These are phyloP conservation scores for Calocera viscosa DNA, from an alignment of 768 basidiomycete species.

Conservation along the genomic window DNA sequence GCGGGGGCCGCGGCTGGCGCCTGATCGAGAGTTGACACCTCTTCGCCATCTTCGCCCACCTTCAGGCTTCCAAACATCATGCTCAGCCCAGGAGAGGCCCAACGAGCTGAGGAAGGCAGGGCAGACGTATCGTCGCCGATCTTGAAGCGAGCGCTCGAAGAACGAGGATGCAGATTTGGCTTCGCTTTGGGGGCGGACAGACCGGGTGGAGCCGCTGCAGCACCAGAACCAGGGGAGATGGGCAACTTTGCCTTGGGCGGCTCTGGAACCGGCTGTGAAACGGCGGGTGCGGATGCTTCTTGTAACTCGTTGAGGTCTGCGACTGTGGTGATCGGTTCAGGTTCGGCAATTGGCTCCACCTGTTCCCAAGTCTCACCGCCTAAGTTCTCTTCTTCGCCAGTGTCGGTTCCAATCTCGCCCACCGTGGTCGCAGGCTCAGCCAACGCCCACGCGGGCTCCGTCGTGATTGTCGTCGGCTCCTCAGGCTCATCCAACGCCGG, in stretches of 20 bases:
- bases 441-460: conserved; percentile 3
- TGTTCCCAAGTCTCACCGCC: conserved; percentile 2
- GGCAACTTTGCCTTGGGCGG: not conserved
- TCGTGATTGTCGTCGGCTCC: not conserved
- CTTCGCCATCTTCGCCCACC: not conserved
- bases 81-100: not conserved
- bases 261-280: not conserved
- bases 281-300: not conserved
- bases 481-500: not conserved
- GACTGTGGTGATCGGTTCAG: not conserved
- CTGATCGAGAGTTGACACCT: not conserved
- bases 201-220: not conserved
- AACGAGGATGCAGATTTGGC: conserved; percentile 3
- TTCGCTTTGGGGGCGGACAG: not conserved
- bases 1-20: not conserved
- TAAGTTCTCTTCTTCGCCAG: not conserved
- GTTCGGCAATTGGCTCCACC: not conserved
- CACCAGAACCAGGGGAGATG: not conserved
- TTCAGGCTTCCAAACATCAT: conserved; percentile 7
- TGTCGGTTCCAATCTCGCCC: not conserved
- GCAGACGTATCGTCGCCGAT: not conserved
- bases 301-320: not conserved
- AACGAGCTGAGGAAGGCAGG: not conserved
- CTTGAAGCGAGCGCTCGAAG: conserved; percentile 2
- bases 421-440: conserved; percentile 5